Conservation (phyloP, 129 eudicot genomes). For the Chrysanthemum lavandulifolium region DNA sequence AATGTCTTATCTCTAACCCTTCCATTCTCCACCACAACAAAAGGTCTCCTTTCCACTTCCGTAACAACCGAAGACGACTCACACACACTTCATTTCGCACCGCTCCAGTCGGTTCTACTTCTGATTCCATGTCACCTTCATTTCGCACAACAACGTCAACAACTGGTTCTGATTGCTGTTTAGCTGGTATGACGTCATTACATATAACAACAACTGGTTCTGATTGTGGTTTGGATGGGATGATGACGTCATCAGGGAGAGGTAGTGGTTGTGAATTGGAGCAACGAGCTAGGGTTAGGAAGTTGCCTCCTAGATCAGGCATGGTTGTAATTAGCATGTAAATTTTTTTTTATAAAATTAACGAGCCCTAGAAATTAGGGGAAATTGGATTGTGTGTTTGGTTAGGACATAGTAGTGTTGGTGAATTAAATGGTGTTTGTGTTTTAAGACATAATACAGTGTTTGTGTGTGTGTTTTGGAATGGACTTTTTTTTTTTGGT, state of each 20-base stretch:
- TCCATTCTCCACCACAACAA: no score
- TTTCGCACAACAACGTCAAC: background rate
- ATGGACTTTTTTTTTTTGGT: constrained; percentile 1
- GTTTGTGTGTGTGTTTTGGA: background rate
- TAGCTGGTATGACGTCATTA: background rate
- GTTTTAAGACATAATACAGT: no score
- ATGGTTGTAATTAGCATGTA: constrained; percentile 23
- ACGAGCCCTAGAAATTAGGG: constrained; percentile 17
- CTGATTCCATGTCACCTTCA: background rate
- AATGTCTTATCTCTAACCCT: constrained; percentile 32
- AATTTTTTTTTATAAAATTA: background rate
- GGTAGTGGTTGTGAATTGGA: constrained; percentile 15
- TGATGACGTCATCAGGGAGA: background rate
- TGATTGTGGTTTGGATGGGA: background rate
- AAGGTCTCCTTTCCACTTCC: no score
- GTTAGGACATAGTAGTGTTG: no score
- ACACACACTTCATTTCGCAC: no score
- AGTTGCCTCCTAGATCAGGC: constrained; percentile 32
- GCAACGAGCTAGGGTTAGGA: constrained; percentile 19
- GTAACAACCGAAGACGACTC: no score
- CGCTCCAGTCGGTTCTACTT: no score
- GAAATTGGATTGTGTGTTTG: background rate
- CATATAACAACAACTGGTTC: background rate
- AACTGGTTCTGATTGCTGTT: background rate
- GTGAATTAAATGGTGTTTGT: background rate